Evolutionary conservation across 106 monocot species (phyloP).

Genomic region (Allium sativum): DNA sequence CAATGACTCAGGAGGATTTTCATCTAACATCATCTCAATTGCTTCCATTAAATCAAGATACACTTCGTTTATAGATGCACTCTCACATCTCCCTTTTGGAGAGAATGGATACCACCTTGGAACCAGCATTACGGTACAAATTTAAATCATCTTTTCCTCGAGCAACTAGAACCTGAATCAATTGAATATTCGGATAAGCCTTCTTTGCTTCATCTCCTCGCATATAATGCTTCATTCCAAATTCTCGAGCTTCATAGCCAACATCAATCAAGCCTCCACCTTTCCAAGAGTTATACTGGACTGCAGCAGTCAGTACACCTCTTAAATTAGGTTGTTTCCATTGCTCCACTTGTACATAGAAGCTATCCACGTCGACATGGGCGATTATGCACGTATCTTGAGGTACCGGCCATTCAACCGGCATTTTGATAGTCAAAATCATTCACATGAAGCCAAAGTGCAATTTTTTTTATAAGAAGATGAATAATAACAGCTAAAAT

Average conservation of each 20-base stretch:
- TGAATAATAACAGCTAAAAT: too few species aligned
- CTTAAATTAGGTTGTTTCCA: slow-evolving; percentile 58
- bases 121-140: slow-evolving; percentile 78
- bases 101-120: slow-evolving; percentile 88
- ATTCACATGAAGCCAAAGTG: too few species aligned
- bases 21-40: slow-evolving; percentile 61
- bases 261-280: slow-evolving; percentile 91
- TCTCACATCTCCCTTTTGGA: slow-evolving; percentile 73
- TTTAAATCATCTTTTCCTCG: slow-evolving; percentile 92
- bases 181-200: slow-evolving; percentile 70
- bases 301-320: slow-evolving; percentile 86
- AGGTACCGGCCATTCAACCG: too few species aligned
- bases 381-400: too few species aligned
- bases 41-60: slow-evolving; percentile 93
- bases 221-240: slow-evolving; percentile 94
- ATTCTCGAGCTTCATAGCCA: slow-evolving; percentile 89
- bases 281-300: slow-evolving; percentile 96
- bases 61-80: slow-evolving; percentile 97
- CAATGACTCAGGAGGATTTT: slow-evolving; percentile 38
- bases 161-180: slow-evolving; percentile 90
- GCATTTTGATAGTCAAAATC: too few species aligned
- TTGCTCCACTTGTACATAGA: slow-evolving; percentile 57
- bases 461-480: too few species aligned
- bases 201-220: slow-evolving; percentile 91
- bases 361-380: too few species aligned